These are phyloP conservation scores for Geotrichum ghanense DNA, from an alignment of 805 yeast species.

Conservation along the genomic window DNA sequence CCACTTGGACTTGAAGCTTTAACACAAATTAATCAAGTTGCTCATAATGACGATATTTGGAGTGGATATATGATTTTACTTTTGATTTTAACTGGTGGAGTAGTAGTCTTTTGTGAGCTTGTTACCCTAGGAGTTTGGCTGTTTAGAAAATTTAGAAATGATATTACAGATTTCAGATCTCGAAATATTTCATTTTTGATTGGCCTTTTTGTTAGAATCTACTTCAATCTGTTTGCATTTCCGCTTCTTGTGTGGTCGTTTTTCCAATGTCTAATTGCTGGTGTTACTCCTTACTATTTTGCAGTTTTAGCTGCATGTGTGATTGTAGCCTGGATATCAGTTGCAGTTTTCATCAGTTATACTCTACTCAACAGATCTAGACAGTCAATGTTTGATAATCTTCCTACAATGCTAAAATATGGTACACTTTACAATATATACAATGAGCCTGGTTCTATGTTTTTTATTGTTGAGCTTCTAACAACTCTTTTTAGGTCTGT, in stretches of 20 bases:
- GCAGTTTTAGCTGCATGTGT: conserved; percentile 21
- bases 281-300: conserved; percentile 12
- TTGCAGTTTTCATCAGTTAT: conserved; percentile 11
- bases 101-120: conserved; percentile 9
- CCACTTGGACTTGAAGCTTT: conserved; percentile 15
- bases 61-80: conserved; percentile 24
- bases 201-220: conserved; percentile 20
- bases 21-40: conserved; percentile 16
- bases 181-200: conserved; percentile 16
- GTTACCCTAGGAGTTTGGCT: conserved; percentile 6
- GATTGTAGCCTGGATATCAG: conserved; percentile 17
- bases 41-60: conserved; percentile 22
- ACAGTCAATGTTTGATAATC: conserved; percentile 18
- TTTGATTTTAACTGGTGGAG: conserved; percentile 14
- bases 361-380: conserved; percentile 12
- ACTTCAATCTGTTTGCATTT: conserved; percentile 18
- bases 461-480: conserved; percentile 11
- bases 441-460: conserved; percentile 14
- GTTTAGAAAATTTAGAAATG: conserved; percentile 8
- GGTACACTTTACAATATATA: conserved; percentile 26
- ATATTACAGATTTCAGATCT: conserved; percentile 9
- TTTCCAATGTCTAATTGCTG: conserved; percentile 20
- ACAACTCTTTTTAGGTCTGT: conserved; percentile 21
- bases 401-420: conserved; percentile 17
- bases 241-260: conserved; percentile 21